Conservation (phyloP, 1,139 yeast genomes). For the Pichia sp. region DNA sequence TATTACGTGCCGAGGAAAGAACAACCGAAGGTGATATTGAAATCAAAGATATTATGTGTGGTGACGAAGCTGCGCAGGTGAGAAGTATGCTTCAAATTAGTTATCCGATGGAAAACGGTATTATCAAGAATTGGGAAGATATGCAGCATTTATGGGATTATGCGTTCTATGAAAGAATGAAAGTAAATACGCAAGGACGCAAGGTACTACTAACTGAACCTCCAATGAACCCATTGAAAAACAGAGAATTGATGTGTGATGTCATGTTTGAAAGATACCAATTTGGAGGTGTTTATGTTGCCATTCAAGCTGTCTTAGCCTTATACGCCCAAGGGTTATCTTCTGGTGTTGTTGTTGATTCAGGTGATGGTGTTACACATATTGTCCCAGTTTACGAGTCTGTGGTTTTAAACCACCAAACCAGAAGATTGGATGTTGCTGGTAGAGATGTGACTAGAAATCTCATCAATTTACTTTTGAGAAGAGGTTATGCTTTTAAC, state of each 20-base stretch:
- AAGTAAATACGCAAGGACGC: conserved; percentile 66
- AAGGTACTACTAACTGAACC: conserved; percentile 92
- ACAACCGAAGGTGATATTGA: conserved; percentile 42
- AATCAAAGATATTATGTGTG: conserved; percentile 93
- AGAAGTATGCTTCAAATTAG: conserved; percentile 85
- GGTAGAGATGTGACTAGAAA: conserved; percentile 97
- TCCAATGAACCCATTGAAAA: conserved; percentile 93
- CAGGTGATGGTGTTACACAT: conserved; percentile 83
- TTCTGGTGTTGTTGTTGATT: conserved; percentile 97
- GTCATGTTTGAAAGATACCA: conserved; percentile 96
- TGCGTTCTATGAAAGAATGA: conserved; percentile 87
- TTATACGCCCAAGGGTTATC: conserved; percentile 94
- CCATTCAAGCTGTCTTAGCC: conserved; percentile 96
- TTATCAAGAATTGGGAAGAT: conserved; percentile 96
- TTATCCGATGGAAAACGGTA: conserved; percentile 98
- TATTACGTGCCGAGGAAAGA: conserved; percentile 91
- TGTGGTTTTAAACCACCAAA: conserved; percentile 87
- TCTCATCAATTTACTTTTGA: conserved; percentile 77
- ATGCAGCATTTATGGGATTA: conserved; percentile 99
- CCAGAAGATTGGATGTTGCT: conserved; percentile 90
- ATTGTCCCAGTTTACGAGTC: conserved; percentile 97
- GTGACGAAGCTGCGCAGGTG: conserved; percentile 88
- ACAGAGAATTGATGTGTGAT: conserved; percentile 91
- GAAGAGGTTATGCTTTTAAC: conserved; percentile 97
- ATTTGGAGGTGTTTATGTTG: conserved; percentile 95